Conservation (phyloP, 208 protist genomes). For the Leishmania martiniquensis region DNA sequence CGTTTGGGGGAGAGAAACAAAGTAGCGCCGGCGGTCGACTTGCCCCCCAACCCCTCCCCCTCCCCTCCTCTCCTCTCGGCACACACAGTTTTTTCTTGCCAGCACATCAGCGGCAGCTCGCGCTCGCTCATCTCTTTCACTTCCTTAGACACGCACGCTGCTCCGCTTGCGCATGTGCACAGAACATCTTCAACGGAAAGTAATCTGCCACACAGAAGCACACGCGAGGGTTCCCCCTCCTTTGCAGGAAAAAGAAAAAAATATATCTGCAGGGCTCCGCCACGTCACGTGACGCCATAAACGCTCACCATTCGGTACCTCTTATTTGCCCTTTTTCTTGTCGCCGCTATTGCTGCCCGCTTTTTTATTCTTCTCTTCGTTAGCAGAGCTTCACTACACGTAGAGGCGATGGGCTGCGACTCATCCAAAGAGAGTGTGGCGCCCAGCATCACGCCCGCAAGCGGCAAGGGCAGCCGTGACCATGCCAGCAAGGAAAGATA, state of each 20-base stretch:
- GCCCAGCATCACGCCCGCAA: background rate
- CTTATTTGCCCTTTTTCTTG: background rate
- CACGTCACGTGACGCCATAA: background rate
- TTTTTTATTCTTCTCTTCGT: too few relatives aligned
- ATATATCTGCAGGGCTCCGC: background rate
- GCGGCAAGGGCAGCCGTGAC: background rate
- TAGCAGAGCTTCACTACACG: background rate
- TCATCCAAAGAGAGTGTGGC: conserved; percentile 45
- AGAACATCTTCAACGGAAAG: background rate
- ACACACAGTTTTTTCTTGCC: too few relatives aligned
- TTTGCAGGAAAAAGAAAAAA: background rate
- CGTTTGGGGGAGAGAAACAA: too few relatives aligned
- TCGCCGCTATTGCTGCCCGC: too few relatives aligned
- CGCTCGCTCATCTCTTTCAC: background rate
- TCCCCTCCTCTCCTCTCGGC: too few relatives aligned
- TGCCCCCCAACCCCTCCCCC: too few relatives aligned
- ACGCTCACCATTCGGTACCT: background rate
- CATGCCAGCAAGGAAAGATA: background rate
- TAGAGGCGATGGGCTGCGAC: conserved; percentile 42
- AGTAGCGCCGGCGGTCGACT: too few relatives aligned
- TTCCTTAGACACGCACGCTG: background rate
- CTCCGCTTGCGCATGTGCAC: background rate
- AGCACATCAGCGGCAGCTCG: background rate
- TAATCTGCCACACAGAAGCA: background rate
- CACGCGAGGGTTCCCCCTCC: too few relatives aligned